Base-by-base conservation (phyloP, 805 yeast genomes). In the Kluyveromyces starmeri region DNA sequence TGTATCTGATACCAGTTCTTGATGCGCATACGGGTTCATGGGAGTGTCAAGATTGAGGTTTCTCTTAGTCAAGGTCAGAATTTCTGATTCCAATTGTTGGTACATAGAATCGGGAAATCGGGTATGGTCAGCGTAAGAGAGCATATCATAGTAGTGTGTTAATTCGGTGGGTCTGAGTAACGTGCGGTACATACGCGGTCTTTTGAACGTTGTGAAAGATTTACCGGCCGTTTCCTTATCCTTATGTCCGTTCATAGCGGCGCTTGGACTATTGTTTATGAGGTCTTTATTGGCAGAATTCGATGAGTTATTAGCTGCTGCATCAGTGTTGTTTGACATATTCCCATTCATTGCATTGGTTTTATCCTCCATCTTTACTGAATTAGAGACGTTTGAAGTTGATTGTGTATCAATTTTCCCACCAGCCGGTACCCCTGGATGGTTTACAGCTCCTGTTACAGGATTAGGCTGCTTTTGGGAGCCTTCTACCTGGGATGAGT, bases 51-150 rank as follows among this genome's bases (percentile, higher is more conserved):
- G 61, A 46, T 84, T 79, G 20, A 89, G 55, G 40, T 84, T 81
- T 41, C 97, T 70, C 40, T 81, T 72, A 3, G 95, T 82, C 31
- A 85, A 62, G 0, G 83, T 72, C 34, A 89, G 62, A 17, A 88
- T 74, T 57, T 88, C 96, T n/a, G 89, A 68, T 59, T 92, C 97
- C 72, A 89, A 75, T 35, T 77, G 78, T 19, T 84, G 65, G 3
- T 94, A 80, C 35, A 84, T 66, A 16, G 71, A 69, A 57, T 89
- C 97, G 22, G 84, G 78, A 54, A 85, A 82, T 38, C 82, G 63
- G 5, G 81, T 71, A 24, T 85, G 75, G 40, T 89, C 96, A 0
- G 95, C 82, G 37, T 83, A 85, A 36, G 80, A 76, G 44, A 88
- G 67, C 50, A 92, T 61, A 54, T 89, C 97, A 53, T 84, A 86